A percentile compares a stretch with the other conserved stretches of the same genome.
Evolutionary conservation across 768 basidiomycete genomes (phyloP).

Genomic region (Amanita jacksonii): DNA sequence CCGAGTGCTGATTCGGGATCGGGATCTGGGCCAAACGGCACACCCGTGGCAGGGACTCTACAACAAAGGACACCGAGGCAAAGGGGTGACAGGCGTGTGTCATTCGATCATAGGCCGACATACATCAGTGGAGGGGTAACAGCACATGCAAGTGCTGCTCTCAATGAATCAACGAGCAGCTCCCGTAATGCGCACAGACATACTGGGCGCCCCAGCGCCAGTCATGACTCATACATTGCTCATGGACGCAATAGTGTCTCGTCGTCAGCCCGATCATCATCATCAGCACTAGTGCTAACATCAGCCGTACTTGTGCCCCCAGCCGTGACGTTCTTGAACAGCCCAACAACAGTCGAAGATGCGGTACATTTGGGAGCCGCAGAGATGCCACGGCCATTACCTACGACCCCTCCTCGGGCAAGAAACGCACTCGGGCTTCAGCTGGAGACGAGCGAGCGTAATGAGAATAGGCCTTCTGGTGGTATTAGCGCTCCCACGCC

Average conservation of each 20-base stretch:
- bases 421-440: slow-evolving; percentile 23
- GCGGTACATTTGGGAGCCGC: slow-evolving; percentile 3
- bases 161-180: not conserved
- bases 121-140: not conserved
- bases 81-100: slow-evolving; percentile 2
- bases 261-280: not conserved
- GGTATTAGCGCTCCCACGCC: slow-evolving; percentile 26
- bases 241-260: not conserved
- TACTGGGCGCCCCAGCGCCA: not conserved
- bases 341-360: slow-evolving; percentile 1
- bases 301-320: not conserved
- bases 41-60: not conserved
- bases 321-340: not conserved
- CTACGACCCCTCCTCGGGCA: slow-evolving; percentile 1
- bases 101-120: slow-evolving; percentile 3
- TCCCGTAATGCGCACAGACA: not conserved
- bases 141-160: not conserved
- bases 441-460: slow-evolving; percentile 9
- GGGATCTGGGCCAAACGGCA: not conserved
- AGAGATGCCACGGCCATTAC: slow-evolving; percentile 7
- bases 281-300: not conserved
- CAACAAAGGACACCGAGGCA: slow-evolving; percentile 4
- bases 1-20: not conserved
- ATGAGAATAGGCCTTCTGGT: slow-evolving; percentile 5
- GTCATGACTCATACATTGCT: not conserved